Conservation (phyloP, 164 flowering plant genomes). For the Cinnamomum chago region DNA sequence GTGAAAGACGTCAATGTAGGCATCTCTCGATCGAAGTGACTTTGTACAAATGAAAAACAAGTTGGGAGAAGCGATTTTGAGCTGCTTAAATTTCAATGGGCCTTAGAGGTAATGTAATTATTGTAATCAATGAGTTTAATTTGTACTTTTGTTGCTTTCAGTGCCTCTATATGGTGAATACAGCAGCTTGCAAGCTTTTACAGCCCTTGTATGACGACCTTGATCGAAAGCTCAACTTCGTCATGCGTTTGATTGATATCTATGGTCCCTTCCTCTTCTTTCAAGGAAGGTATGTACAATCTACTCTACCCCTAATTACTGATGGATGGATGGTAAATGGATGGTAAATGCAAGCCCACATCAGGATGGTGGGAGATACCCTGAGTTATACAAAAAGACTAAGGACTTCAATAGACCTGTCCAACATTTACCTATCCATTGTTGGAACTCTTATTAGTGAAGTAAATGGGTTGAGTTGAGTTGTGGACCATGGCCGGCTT, state of each 20-base stretch:
- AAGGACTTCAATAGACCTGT: too few relatives aligned
- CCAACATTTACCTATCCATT: too few relatives aligned
- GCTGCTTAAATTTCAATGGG: too few relatives aligned
- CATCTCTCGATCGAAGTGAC: too few relatives aligned
- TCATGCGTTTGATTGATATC: constrained; percentile 44
- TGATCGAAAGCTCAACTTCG: constrained; percentile 33
- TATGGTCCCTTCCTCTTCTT: constrained; percentile 58
- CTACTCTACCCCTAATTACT: too few relatives aligned
- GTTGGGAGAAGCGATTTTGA: too few relatives aligned
- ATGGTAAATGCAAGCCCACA: too few relatives aligned
- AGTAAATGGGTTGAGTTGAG: neutral
- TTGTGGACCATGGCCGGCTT: neutral
- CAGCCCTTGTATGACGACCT: constrained; percentile 21
- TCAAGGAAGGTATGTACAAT: constrained; percentile 38
- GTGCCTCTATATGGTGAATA: constrained; percentile 39
- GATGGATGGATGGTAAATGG: too few relatives aligned
- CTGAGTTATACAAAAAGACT: too few relatives aligned
- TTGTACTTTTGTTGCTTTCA: neutral
- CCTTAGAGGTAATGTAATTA: neutral
- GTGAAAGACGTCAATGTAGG: too few relatives aligned
- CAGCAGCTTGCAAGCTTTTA: constrained; percentile 32
- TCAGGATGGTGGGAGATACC: too few relatives aligned
- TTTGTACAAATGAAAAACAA: too few relatives aligned
- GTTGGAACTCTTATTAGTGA: neutral
- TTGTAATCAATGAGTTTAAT: neutral